Base-by-base conservation (phyloP, 2,329 filamentous ascomycete species). In the Cadophora luteo-olivacea region DNA sequence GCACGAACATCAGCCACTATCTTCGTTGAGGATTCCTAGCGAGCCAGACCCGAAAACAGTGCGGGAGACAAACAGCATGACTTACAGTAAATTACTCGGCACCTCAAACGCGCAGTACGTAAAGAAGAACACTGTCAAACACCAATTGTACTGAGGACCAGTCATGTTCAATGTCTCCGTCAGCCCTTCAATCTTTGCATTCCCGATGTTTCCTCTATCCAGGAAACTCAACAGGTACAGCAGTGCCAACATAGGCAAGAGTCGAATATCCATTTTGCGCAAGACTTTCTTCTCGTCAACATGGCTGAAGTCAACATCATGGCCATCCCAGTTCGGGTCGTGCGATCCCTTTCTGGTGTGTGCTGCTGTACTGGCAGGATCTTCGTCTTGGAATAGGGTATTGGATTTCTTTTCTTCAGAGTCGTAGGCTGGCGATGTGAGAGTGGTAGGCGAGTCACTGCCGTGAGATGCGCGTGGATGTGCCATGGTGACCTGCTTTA, bases 181-280 rank as follows among this genome's bases (percentile, higher is more conserved):
- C 16, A 72, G 14, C 7, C 71, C 69, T 29, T 65, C 48, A 25
- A 70, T 68, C 51, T 66, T 68, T 11, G 71, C 71, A 60, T 72
- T 72, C 64, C 89, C 89, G 69, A 93, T 92, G 75, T 93, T 93
- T 65, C 92, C 89, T 79, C 91, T 84, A 76, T 93, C 91, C 12
- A 66, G 55, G 32, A 69, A 70, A 33, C 32, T 38, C 33, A 68
- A 25, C 36, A 70, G 32, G n/a, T 72, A 72, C 4, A 72, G 52
- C 5, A 69, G 16, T 22, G 61, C 45, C 6, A 72, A 52, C 36
- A 67, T 65, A 16, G 70, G 70, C 24, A 72, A 36, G 4, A 72
- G 57, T 33, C 69, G 54, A 9, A 60, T 32, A 38, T 72, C 70
- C 55, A 70, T 69, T 58, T 70, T 69, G 16, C 66, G 57, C 4